Conservation (phyloP, 805 yeast species). For the Blastobotrys americana region DNA sequence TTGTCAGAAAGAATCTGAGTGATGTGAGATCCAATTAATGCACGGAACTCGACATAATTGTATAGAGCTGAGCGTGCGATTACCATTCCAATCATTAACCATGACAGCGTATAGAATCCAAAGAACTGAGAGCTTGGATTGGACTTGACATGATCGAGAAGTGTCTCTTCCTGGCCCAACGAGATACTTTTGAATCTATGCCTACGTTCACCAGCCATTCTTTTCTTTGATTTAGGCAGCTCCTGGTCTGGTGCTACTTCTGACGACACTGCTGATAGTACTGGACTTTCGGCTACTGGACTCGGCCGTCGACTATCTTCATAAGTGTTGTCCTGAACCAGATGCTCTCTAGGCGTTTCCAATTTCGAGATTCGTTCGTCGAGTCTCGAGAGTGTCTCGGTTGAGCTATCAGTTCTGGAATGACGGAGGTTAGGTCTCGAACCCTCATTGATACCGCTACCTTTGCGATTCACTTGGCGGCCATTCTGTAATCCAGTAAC, state of each 20-base stretch:
- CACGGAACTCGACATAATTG: slow-evolving; percentile 42
- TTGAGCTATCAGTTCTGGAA: background rate
- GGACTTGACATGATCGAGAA: slow-evolving; percentile 25
- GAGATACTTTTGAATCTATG: slow-evolving; percentile 20
- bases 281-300: background rate
- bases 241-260: background rate
- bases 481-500: no score
- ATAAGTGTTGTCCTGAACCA: slow-evolving; percentile 12
- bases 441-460: no score
- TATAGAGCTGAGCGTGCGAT: slow-evolving; percentile 42
- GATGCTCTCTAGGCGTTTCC: slow-evolving; percentile 11
- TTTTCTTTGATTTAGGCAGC: background rate
- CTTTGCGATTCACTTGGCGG: no score
- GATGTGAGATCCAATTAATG: slow-evolving; percentile 46
- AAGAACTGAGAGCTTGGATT: slow-evolving; percentile 40
- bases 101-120: slow-evolving; percentile 67
- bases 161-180: slow-evolving; percentile 19
- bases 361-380: background rate
- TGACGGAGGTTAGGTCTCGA: no score
- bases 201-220: slow-evolving; percentile 5
- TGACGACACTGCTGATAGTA: background rate
- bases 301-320: slow-evolving; percentile 11
- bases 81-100: slow-evolving; percentile 25
- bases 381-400: slow-evolving; percentile 1
- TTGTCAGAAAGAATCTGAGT: slow-evolving; percentile 52